Evolutionary conservation across 2,329 filamentous ascomycete genomes (phyloP).

Genomic region (Nannizzia gypsea): DNA sequence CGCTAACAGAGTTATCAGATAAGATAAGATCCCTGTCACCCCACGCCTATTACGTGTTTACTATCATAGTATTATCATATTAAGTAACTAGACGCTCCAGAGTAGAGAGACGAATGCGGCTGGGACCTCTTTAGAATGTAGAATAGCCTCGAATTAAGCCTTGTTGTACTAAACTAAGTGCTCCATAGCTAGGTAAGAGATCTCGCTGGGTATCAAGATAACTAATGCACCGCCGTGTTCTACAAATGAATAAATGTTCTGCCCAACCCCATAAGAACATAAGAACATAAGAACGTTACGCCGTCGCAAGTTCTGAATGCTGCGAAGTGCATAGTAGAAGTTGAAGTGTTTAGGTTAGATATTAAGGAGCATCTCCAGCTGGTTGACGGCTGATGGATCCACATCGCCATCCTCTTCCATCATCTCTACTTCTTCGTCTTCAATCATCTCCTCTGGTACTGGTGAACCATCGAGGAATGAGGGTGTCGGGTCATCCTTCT

Average conservation of each 20-base stretch:
- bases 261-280: not conserved
- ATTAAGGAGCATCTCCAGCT: slow-evolving; percentile 10
- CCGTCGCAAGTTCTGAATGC: not conserved
- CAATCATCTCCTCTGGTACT: not conserved
- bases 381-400: slow-evolving; percentile 11
- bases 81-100: too few species aligned
- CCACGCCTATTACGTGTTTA: too few species aligned
- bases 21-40: not conserved
- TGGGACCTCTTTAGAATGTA: too few species aligned
- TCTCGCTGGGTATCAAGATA: not conserved
- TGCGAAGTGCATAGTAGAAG: not conserved
- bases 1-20: not conserved
- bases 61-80: too few species aligned
- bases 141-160: not conserved
- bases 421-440: slow-evolving; percentile 7
- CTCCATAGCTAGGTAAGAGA: not conserved
- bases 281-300: not conserved
- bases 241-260: not conserved
- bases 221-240: not conserved
- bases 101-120: too few species aligned
- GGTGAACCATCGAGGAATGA: not conserved
- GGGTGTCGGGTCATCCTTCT: not conserved
- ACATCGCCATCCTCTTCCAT: slow-evolving; percentile 10
- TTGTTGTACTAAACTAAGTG: not conserved
- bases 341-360: not conserved